Evolutionary conservation across 202 grass and related monocot species (phyloP).

Genomic region (Miscanthus sacchariflorus): DNA sequence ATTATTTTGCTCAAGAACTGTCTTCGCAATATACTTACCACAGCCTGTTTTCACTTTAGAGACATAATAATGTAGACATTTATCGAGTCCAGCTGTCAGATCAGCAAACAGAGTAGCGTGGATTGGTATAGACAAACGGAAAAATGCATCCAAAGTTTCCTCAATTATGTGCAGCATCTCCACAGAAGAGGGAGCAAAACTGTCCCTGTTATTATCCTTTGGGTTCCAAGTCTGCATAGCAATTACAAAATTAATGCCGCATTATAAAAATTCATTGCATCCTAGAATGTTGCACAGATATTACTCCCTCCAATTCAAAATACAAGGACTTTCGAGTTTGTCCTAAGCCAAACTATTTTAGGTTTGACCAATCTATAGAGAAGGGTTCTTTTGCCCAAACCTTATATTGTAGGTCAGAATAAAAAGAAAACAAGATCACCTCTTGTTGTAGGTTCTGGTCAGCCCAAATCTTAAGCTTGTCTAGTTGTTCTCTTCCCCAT

Average conservation of each 20-base stretch:
- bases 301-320: neutral
- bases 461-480: conserved; percentile 68
- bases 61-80: conserved; percentile 66
- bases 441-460: conserved; percentile 75
- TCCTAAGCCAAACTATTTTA: too few relatives aligned
- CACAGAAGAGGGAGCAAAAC: conserved; percentile 62
- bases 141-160: conserved; percentile 76
- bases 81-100: conserved; percentile 68
- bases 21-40: conserved; percentile 60
- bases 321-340: neutral
- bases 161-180: conserved; percentile 70
- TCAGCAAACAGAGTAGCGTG: conserved; percentile 66
- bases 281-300: conserved; percentile 29
- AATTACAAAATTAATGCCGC: conserved; percentile 38
- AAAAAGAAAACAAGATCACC: conserved; percentile 52
- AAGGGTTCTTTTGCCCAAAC: too few relatives aligned
- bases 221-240: conserved; percentile 73
- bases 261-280: conserved; percentile 3
- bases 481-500: conserved; percentile 69
- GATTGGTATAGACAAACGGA: conserved; percentile 66
- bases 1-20: conserved; percentile 3
- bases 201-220: conserved; percentile 63
- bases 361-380: too few relatives aligned
- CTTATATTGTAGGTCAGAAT: neutral
- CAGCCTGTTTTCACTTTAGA: conserved; percentile 70